Base-by-base conservation (phyloP, 306 rosid genomes). In the Erythrophleum fordii region DNA sequence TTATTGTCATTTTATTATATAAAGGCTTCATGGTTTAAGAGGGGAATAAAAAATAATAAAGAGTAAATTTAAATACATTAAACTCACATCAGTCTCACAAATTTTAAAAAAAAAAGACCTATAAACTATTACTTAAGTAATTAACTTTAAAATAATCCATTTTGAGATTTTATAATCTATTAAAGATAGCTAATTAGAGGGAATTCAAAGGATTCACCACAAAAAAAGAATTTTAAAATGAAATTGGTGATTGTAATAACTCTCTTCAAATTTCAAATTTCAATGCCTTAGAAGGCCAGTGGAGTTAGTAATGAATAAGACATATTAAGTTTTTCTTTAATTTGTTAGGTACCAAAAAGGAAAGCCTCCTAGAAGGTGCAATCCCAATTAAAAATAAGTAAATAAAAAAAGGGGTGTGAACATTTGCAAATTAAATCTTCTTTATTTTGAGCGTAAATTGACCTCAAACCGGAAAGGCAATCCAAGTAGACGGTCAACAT, bases 401-500 rank as follows among this genome's bases (percentile, higher is more conserved):
- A 6, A 51, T 16, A 51, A 11, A 29, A 16, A 16, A 29, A 17
- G 16, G 2, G 8, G 6, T 2, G 31, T 0, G 46, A 39, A 35
- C 5, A 4, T 22, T 12, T 12, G 49, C 37, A 31, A 48, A 18
- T 12, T 31, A 52, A 0, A 51, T 3, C 22, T 4, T 77, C 16
- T 13, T 77, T 20, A 18, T 31, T 23, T 9, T 13, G 42, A 5
- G 52, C 52, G 8, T 58, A 79, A 69, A 41, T 28, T 49, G 81
- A 75, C 82, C 62, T 25, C n/a, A 11, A 66, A 66, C 29, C 1
- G 48, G 60, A 65, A 25, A 37, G 56, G 28, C 14, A 53, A 48
- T 62, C 35, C 45, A 56, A 45, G 22, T 1, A 20, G 18, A 69
- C 7, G 35, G 70, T 80, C 83, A 72, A 68, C 44, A 67, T 80